A percentile compares a stretch with the other conserved stretches of the same genome.
These are phyloP conservation scores for Globisporangium perplexum DNA, from an alignment of 352 stramenopile genomes.

Conservation along the genomic window DNA sequence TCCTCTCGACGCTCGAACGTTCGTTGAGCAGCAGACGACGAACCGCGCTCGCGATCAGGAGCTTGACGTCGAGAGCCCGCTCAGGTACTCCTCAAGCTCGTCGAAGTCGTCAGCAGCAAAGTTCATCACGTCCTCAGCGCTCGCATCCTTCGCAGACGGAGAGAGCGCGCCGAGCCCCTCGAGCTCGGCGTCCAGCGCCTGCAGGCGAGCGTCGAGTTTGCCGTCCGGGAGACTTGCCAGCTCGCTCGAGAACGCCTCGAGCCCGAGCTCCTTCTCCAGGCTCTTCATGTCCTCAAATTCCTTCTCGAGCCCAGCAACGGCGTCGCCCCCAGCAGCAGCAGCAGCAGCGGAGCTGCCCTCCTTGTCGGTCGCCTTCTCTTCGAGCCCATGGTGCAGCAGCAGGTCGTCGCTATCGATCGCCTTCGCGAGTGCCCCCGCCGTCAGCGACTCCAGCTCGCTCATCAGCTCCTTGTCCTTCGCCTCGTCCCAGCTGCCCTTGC, in stretches of 20 bases:
- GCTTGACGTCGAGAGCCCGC: slow-evolving; percentile 53
- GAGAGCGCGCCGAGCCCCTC: slow-evolving; percentile 47
- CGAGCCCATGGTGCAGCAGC: slow-evolving; percentile 19
- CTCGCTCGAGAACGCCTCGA: slow-evolving; percentile 53
- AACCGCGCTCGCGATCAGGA: slow-evolving; percentile 2
- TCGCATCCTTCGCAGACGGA: slow-evolving; percentile 37
- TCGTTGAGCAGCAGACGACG: background rate
- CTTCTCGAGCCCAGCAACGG: slow-evolving; percentile 41
- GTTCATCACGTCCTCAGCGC: slow-evolving; percentile 69
- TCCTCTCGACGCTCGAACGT: too few relatives aligned
- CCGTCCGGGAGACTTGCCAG: slow-evolving; percentile 33
- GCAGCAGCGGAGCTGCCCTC: slow-evolving; percentile 1
- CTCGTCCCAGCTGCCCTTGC: slow-evolving; percentile 79
- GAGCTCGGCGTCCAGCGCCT: slow-evolving; percentile 70
- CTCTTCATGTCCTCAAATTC: slow-evolving; percentile 83
- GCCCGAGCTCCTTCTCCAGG: slow-evolving; percentile 76
- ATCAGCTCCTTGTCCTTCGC: slow-evolving; percentile 85
- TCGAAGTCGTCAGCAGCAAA: slow-evolving; percentile 87
- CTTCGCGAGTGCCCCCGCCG: slow-evolving; percentile 43
- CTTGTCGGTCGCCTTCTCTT: slow-evolving; percentile 36
- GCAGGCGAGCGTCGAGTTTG: slow-evolving; percentile 56
- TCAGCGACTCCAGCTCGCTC: slow-evolving; percentile 81
- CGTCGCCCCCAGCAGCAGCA: slow-evolving; percentile 18
- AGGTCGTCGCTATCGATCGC: slow-evolving; percentile 23
- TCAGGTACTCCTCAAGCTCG: slow-evolving; percentile 86